Evolutionary conservation across 345 rosid genomes (phyloP).

Genomic region (Dipteronia sinensis): DNA sequence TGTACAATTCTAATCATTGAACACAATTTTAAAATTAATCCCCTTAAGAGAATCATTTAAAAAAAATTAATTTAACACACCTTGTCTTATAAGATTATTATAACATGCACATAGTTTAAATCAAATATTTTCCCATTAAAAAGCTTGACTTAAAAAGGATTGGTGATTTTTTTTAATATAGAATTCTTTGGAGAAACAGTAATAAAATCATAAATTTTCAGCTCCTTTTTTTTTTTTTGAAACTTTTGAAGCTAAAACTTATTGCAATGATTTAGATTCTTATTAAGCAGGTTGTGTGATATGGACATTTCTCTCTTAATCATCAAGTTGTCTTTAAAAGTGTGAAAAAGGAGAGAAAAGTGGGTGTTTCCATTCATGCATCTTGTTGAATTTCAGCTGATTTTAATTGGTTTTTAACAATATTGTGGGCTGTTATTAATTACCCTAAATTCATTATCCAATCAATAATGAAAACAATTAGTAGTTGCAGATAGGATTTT

Average conservation of each 20-base stretch:
- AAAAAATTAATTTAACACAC: slow-evolving; percentile 4
- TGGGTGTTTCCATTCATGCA: neutral
- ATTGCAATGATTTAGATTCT: neutral
- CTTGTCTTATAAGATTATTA: slow-evolving; percentile 20
- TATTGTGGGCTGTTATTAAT: neutral
- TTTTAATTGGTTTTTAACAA: neutral
- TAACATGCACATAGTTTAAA: slow-evolving; percentile 7
- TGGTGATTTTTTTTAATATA: neutral
- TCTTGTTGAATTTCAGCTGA: neutral
- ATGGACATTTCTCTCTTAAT: slow-evolving; percentile 1
- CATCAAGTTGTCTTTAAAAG: neutral
- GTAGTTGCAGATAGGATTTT: too few species aligned
- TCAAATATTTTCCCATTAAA: neutral
- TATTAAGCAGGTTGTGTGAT: neutral
- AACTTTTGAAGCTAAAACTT: neutral
- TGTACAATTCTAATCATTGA: slow-evolving; percentile 42
- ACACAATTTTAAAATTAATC: slow-evolving; percentile 4
- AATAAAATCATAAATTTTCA: neutral
- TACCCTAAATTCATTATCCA: neutral
- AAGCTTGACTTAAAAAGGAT: neutral
- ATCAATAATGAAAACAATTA: neutral
- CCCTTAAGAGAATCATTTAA: slow-evolving; percentile 11
- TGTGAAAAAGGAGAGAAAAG: neutral
- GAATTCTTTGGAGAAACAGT: neutral
- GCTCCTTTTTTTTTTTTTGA: too few species aligned